Conservation (phyloP, 345 rosid genomes). For the Capsella bursapastoris region DNA sequence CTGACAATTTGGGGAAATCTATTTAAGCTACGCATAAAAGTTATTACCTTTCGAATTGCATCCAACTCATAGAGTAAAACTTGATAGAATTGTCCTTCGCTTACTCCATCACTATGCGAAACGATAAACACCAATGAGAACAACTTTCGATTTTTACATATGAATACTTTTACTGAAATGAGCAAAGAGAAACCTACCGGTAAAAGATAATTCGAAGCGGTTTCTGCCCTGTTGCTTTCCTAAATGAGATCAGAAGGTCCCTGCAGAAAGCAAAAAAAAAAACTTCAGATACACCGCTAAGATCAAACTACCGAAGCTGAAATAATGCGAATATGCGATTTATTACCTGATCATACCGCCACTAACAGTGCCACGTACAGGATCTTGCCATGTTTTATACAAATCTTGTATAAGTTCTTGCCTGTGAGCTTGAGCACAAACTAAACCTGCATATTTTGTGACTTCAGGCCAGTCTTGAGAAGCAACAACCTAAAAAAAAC, state of each 20-base stretch:
- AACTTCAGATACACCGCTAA: not conserved
- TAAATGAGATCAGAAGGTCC: constrained; percentile 91
- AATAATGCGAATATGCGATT: not conserved
- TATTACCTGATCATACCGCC: constrained; percentile 98
- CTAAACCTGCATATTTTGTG: constrained; percentile 95
- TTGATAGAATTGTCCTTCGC: constrained; percentile 98
- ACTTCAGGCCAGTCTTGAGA: constrained; percentile 99
- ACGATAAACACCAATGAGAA: not conserved
- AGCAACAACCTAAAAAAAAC: constrained; percentile 77
- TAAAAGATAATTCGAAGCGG: constrained; percentile 95
- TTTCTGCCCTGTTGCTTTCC: constrained; percentile 99
- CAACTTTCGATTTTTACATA: not conserved
- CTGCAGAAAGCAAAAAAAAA: constrained; percentile 48
- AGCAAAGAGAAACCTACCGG: constrained; percentile 55
- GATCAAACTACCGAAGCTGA: not conserved
- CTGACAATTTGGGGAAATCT: not conserved
- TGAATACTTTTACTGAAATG: not conserved
- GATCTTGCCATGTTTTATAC: constrained; percentile 99
- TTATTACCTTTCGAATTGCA: constrained; percentile 75
- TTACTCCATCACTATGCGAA: constrained; percentile 88
- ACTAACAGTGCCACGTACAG: constrained; percentile 89
- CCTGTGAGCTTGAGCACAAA: constrained; percentile 99
- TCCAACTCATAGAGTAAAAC: constrained; percentile 82
- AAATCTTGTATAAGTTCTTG: constrained; percentile 98
- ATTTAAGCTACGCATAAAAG: not conserved